A percentile compares a stretch with the other conserved stretches of the same genome.
Evolutionary conservation across 352 stramenopile genomes (phyloP).

Genomic region (Phytophthora tentaculata): DNA sequence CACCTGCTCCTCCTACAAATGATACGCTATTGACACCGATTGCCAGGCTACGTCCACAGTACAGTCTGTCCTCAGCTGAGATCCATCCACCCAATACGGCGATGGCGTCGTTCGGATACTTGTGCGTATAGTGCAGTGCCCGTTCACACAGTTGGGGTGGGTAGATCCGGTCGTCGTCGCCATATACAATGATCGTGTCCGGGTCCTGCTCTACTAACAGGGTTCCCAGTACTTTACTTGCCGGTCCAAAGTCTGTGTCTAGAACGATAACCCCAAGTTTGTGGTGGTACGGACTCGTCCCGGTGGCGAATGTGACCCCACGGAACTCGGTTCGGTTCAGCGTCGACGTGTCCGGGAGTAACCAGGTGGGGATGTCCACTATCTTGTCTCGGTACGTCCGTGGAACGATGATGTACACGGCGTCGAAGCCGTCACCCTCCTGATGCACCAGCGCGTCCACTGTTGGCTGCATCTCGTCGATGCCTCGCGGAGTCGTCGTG

Average conservation of each 20-base stretch:
- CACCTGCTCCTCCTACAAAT: conserved; percentile 61
- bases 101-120: conserved; percentile 53
- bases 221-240: conserved; percentile 59
- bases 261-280: conserved; percentile 47
- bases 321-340: conserved; percentile 36
- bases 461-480: conserved; percentile 44
- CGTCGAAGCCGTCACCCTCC: conserved; percentile 47
- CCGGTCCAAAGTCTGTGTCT: conserved; percentile 61
- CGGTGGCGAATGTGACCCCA: conserved; percentile 42
- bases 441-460: conserved; percentile 50
- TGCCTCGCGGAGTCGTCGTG: conserved; percentile 49
- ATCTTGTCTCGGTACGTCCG: conserved; percentile 40
- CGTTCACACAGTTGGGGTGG: conserved; percentile 47
- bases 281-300: conserved; percentile 42
- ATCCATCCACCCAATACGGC: conserved; percentile 63
- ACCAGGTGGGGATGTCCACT: conserved; percentile 52
- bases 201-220: conserved; percentile 59
- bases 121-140: conserved; percentile 49
- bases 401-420: conserved; percentile 58
- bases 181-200: conserved; percentile 69
- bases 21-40: conserved; percentile 59
- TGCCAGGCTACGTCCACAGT: conserved; percentile 56
- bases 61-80: conserved; percentile 50
- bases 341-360: conserved; percentile 25
- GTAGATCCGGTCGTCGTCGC: conserved; percentile 57